Evolutionary conservation across 2,329 filamentous ascomycete genomes (phyloP).

Genomic region (Penicillium sp.): DNA sequence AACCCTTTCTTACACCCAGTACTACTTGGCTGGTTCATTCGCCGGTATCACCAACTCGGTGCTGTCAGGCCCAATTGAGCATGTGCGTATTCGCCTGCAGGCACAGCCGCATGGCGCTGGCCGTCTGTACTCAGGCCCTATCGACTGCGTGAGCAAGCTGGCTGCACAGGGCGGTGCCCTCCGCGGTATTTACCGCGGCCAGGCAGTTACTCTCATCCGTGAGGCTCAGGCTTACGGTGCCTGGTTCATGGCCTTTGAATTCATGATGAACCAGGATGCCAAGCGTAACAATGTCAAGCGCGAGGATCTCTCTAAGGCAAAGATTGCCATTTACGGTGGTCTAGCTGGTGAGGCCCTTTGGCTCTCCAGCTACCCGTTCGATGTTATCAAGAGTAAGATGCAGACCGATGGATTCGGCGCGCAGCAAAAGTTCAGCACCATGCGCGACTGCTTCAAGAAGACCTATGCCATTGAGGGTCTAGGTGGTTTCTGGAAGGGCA

Average conservation of each 20-base stretch:
- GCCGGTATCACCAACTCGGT: conserved; percentile 87
- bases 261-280: conserved; percentile 88
- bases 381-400: conserved; percentile 99
- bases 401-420: conserved; percentile 89
- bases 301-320: conserved; percentile 75
- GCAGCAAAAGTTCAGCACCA: conserved; percentile 70
- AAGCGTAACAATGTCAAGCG: conserved; percentile 72
- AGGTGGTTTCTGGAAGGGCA: conserved; percentile 90
- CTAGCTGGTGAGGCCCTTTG: conserved; percentile 91
- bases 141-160: conserved; percentile 89
- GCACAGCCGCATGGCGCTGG: conserved; percentile 86
- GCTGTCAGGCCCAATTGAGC: conserved; percentile 90
- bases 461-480: conserved; percentile 75
- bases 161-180: conserved; percentile 66
- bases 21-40: conserved; percentile 87
- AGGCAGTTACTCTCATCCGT: conserved; percentile 78
- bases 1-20: conserved; percentile 75
- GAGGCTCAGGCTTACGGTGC: conserved; percentile 94
- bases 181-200: conserved; percentile 79
- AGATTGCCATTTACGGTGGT: conserved; percentile 89
- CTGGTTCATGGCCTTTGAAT: conserved; percentile 96
- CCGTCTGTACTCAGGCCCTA: conserved; percentile 76
- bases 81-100: conserved; percentile 92
- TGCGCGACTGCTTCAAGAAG: conserved; percentile 86
- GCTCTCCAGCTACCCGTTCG: conserved; percentile 90